Conservation (phyloP, 306 rosid species). For the Lotus japonicus region DNA sequence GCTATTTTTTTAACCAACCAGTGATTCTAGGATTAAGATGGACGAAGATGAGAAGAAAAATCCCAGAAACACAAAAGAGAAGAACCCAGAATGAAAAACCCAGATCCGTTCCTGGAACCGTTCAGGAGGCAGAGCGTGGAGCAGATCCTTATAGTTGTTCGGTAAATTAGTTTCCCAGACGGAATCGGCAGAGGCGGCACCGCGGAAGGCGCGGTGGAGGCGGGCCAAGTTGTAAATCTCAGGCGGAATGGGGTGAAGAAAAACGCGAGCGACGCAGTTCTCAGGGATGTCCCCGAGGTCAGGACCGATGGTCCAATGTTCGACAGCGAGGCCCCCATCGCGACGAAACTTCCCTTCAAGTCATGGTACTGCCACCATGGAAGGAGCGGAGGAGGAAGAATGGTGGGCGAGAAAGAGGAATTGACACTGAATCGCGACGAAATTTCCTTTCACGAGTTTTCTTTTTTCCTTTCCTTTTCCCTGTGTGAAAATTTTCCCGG, state of each 20-base stretch:
- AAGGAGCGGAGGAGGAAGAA: background rate
- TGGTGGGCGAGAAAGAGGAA: too few species aligned
- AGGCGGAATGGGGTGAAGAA: slow-evolving; percentile 71
- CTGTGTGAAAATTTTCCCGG: too few species aligned
- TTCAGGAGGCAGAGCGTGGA: slow-evolving; percentile 51
- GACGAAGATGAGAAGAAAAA: too few species aligned
- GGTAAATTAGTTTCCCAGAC: slow-evolving; percentile 87
- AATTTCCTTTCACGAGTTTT: too few species aligned
- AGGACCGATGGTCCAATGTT: slow-evolving; percentile 54
- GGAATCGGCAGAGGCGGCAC: slow-evolving; percentile 82
- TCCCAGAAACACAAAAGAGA: too few species aligned
- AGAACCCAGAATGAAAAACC: too few species aligned
- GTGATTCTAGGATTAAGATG: too few species aligned
- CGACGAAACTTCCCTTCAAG: background rate
- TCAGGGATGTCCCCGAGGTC: slow-evolving; percentile 94
- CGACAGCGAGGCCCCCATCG: slow-evolving; percentile 79
- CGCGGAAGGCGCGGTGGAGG: slow-evolving; percentile 73
- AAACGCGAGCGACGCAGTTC: slow-evolving; percentile 82
- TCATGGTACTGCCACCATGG: background rate
- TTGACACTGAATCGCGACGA: too few species aligned
- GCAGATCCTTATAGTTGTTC: slow-evolving; percentile 63
- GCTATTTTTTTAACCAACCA: too few species aligned
- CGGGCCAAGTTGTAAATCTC: slow-evolving; percentile 89
- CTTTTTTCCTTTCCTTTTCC: too few species aligned
- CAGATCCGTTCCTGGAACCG: too few species aligned